A percentile compares a stretch with the other conserved stretches of the same genome.
Conservation (phyloP, 345 rosid species). For the Pistacia atlantica region DNA sequence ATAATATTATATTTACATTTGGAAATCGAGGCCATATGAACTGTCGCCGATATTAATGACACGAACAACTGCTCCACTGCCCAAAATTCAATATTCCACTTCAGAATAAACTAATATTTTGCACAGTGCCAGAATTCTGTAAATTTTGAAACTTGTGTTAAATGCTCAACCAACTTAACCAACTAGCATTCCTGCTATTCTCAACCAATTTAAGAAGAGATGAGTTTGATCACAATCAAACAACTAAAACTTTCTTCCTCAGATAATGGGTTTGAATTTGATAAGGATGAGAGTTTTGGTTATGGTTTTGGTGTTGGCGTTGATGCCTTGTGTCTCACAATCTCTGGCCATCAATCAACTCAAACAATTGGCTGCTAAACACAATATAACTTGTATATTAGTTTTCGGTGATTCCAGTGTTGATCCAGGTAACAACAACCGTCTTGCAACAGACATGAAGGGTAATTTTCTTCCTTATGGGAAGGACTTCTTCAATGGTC, state of each 20-base stretch:
- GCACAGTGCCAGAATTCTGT: background rate
- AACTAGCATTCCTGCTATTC: background rate
- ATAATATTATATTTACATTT: no score
- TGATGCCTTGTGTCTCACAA: constrained; percentile 21
- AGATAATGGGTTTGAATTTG: background rate
- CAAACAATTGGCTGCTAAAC: constrained; percentile 42
- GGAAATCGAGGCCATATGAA: no score
- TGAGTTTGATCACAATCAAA: background rate
- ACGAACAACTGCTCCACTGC: background rate
- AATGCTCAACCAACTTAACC: constrained; percentile 19
- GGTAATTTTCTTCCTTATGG: constrained; percentile 78
- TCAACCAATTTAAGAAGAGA: constrained; percentile 12
- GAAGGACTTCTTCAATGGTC: constrained; percentile 54
- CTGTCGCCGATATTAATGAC: no score
- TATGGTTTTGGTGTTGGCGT: constrained; percentile 16
- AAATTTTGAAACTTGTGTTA: background rate
- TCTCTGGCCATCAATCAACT: constrained; percentile 35
- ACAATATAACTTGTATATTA: constrained; percentile 60
- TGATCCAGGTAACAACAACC: constrained; percentile 79
- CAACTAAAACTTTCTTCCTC: background rate
- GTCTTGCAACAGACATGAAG: constrained; percentile 46
- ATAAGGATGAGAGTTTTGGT: background rate
- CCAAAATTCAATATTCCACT: background rate
- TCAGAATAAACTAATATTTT: background rate
- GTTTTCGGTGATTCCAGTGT: constrained; percentile 93